Base-by-base conservation (phyloP, 257 asterid species). In the Sherardia arvensis region DNA sequence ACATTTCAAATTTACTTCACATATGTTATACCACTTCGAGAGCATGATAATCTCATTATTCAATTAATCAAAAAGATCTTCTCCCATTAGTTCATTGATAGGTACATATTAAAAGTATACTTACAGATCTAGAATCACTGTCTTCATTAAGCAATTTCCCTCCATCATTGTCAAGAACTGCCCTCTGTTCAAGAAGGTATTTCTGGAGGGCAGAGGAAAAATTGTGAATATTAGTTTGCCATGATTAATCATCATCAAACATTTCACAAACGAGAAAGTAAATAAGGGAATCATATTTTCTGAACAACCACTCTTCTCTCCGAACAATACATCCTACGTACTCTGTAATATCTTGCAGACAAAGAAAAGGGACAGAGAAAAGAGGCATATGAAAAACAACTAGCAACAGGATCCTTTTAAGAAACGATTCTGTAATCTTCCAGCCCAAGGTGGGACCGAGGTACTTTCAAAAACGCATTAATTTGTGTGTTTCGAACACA, bases 111-210 rank as follows among this genome's bases (percentile, higher is more conserved):
- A 69, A 73, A 22, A 53, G 51, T 54, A 18, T 32, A 32, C 97
- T 84, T 85, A 92, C 99, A 73, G 96, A 70, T 87, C 99, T 82
- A 59, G 89, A 65, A 77, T 92, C 99, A 71, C 84, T 84, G 73
- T 92, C 97, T 77, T 92, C 99, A 77, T 92, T 92, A 71, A 92
- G 91, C 75, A 87, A 79, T 81, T 87, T 92, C 69, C 97, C 85
- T 71, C 92, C 97, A 72, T 89, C 97, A 78, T 61, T 78, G 79
- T 92, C 95, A 73, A 78, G 74, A 71, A 92, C 95, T 65, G 99
- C 99, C 70, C 87, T 87, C 75, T 89, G 93, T 74, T 87, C 96
- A 55, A 92, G 95, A 77, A 92, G 99, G 79, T 85, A 89, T 72
- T 84, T 87, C 99, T 92, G 67, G 74, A 78, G 59, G 61, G 71